Percentiles rank a stretch among this genome's conserved stretches.
These are phyloP conservation scores for Paxillus ammoniavirescens DNA, from an alignment of 768 basidiomycete species.

Conservation along the genomic window DNA sequence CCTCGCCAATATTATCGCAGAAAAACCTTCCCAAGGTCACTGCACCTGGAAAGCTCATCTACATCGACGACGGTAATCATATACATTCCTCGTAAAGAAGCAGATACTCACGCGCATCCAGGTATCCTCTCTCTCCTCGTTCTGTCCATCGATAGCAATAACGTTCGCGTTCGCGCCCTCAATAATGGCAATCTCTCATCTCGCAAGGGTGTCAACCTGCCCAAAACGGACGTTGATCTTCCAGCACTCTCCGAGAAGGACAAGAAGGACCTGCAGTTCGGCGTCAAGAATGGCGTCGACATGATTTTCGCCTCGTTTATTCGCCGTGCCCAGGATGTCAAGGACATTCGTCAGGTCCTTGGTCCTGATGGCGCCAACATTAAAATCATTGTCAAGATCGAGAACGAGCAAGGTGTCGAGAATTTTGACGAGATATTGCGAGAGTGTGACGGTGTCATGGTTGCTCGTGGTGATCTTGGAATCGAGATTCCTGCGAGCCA, in stretches of 20 bases:
- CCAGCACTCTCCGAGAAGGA: slow-evolving; percentile 98
- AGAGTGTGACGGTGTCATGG: slow-evolving; percentile 98
- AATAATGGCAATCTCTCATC: slow-evolving; percentile 94
- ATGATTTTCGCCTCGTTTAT: slow-evolving; percentile 99
- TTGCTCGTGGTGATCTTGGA: slow-evolving; percentile 97
- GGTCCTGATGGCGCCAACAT: slow-evolving; percentile 94
- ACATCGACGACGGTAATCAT: slow-evolving; percentile 86
- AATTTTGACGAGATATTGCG: slow-evolving; percentile 99
- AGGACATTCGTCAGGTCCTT: slow-evolving; percentile 88
- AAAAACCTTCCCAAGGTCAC: slow-evolving; percentile 94
- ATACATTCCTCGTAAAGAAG: background rate
- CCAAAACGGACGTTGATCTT: slow-evolving; percentile 96
- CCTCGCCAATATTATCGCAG: slow-evolving; percentile 36
- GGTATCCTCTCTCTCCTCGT: slow-evolving; percentile 93
- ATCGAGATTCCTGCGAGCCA: slow-evolving; percentile 99
- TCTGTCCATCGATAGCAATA: slow-evolving; percentile 78
- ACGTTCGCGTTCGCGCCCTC: slow-evolving; percentile 79
- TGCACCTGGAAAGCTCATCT: slow-evolving; percentile 94
- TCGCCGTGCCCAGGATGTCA: slow-evolving; percentile 91
- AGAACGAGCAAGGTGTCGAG: slow-evolving; percentile 97
- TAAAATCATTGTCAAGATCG: slow-evolving; percentile 99
- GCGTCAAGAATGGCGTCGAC: slow-evolving; percentile 97
- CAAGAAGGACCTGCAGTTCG: slow-evolving; percentile 91
- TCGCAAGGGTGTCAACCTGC: slow-evolving; percentile 98
- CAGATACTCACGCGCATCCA: slow-evolving; percentile 2